Conservation (phyloP, 352 stramenopile genomes). For the Phytophthora capsici region DNA sequence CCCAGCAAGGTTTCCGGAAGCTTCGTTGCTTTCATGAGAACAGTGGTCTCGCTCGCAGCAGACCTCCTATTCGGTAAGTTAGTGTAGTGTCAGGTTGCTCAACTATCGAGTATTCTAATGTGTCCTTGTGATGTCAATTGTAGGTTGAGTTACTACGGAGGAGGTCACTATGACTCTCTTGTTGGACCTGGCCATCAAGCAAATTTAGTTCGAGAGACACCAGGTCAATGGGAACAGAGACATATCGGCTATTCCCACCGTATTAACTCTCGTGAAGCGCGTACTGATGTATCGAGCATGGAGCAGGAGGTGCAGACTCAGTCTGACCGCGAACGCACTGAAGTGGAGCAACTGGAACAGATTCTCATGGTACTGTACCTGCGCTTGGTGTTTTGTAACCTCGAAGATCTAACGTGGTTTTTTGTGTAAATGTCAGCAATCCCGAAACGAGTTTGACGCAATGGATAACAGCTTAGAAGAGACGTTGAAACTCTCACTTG, state of each 20-base stretch:
- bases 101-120: constrained; percentile 2
- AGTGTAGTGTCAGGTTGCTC: not conserved
- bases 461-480: constrained; percentile 83
- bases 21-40: constrained; percentile 92
- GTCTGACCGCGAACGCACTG: constrained; percentile 56
- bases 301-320: constrained; percentile 38
- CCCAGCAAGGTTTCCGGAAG: constrained; percentile 66
- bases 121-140: constrained; percentile 2
- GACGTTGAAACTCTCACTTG: constrained; percentile 68
- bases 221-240: constrained; percentile 70
- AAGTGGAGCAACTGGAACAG: constrained; percentile 77
- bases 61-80: constrained; percentile 72
- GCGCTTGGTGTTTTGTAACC: not conserved
- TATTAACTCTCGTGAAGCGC: constrained; percentile 67
- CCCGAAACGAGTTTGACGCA: constrained; percentile 75
- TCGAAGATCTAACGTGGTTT: constrained; percentile 1
- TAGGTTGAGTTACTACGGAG: constrained; percentile 92
- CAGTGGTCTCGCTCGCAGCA: constrained; percentile 53
- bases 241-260: constrained; percentile 72
- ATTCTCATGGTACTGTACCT: constrained; percentile 59
- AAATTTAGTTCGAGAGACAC: constrained; percentile 68
- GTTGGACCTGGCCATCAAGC: constrained; percentile 56
- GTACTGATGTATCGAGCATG: constrained; percentile 32
- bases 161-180: constrained; percentile 92
- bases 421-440: constrained; percentile 46